Evolutionary conservation across 768 basidiomycete species (phyloP).

Genomic region (Hericium coralloides): DNA sequence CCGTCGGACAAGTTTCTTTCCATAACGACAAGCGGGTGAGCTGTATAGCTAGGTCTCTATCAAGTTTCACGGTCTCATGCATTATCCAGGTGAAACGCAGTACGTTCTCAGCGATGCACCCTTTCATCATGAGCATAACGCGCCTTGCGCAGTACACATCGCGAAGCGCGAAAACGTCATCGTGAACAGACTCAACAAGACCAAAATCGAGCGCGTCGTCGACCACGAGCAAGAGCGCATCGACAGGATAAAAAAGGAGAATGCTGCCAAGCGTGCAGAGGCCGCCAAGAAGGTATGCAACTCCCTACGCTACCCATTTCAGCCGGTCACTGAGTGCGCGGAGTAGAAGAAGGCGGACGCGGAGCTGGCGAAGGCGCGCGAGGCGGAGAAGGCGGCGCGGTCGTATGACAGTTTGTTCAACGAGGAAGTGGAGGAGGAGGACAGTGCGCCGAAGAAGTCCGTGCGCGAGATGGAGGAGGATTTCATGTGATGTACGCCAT

Average conservation of each 20-base stretch:
- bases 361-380: slow-evolving; percentile 65
- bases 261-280: slow-evolving; percentile 46
- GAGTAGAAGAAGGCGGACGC: slow-evolving; percentile 69
- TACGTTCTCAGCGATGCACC: slow-evolving; percentile 18
- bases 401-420: slow-evolving; percentile 79
- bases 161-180: slow-evolving; percentile 77
- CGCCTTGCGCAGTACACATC: slow-evolving; percentile 51
- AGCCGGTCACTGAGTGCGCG: not conserved
- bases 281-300: slow-evolving; percentile 57
- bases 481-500: slow-evolving; percentile 51
- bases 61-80: not conserved
- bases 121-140: not conserved
- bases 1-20: slow-evolving; percentile 92
- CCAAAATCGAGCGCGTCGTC: slow-evolving; percentile 73
- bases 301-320: not conserved
- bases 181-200: slow-evolving; percentile 91
- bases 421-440: slow-evolving; percentile 49
- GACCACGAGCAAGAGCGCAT: slow-evolving; percentile 87
- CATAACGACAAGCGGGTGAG: slow-evolving; percentile 78
- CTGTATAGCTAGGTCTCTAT: slow-evolving; percentile 8
- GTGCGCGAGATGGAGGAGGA: slow-evolving; percentile 79
- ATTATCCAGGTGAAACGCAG: slow-evolving; percentile 66
- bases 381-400: slow-evolving; percentile 80
- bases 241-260: slow-evolving; percentile 75
- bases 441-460: slow-evolving; percentile 36